phyloP scores from a whole-genome alignment of 106 monocot species.

The Xerophyta viscosa region DNA sequence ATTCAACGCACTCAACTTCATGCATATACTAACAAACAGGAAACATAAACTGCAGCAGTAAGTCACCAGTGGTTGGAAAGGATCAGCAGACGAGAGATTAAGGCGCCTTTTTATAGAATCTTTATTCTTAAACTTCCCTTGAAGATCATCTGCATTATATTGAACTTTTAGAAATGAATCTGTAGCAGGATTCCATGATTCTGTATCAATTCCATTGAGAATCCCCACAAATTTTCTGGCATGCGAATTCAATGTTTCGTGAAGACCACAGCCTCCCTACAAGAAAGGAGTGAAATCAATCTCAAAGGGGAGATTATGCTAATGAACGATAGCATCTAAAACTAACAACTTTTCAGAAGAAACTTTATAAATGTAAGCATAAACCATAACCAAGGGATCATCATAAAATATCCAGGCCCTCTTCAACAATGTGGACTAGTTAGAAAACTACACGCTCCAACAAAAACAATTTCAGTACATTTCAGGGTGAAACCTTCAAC shows the following conservation, averaged over 20 bases:
- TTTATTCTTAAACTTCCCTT: slow-evolving; percentile 71
- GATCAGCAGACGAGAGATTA: slow-evolving; percentile 39
- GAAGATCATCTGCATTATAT: slow-evolving; percentile 69
- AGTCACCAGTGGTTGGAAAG: slow-evolving; percentile 65
- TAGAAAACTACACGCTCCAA: no score
- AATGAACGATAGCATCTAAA: no score
- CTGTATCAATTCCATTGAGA: slow-evolving; percentile 87
- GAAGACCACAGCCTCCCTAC: slow-evolving; percentile 84
- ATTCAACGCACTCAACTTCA: no score
- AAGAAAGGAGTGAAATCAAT: neutral
- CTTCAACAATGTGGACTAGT: no score
- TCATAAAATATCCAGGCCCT: no score
- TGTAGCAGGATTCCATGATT: slow-evolving; percentile 79
- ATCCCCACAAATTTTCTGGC: slow-evolving; percentile 78
- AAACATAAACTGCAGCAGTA: slow-evolving; percentile 4
- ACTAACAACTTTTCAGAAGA: no score
- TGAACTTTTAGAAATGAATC: slow-evolving; percentile 60
- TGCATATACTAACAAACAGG: neutral
- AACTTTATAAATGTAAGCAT: no score
- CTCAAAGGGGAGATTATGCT: no score
- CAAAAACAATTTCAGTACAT: no score
- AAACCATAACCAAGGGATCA: no score
- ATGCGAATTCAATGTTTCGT: slow-evolving; percentile 53
- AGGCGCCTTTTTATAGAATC: slow-evolving; percentile 44
- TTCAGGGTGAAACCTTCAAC: no score